A percentile compares a stretch with the other conserved stretches of the same genome.
These are phyloP conservation scores for Ceratobasidium sp. DNA, from an alignment of 1,284 basidiomycete genomes.

Conservation along the genomic window DNA sequence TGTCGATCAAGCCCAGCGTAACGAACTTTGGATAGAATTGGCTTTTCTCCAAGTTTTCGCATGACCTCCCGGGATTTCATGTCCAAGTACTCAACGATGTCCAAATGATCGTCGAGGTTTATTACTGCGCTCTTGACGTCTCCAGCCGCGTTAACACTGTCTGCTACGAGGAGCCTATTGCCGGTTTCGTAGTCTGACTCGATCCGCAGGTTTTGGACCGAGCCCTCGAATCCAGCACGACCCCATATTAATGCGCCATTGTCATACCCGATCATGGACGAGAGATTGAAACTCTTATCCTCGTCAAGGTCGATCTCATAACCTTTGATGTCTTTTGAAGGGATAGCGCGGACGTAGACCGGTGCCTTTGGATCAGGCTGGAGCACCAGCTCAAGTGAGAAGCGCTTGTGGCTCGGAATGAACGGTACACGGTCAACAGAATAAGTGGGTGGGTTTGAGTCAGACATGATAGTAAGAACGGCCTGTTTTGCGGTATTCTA, in stretches of 20 bases:
- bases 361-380: neutral
- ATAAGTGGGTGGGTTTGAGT: neutral
- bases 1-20: neutral
- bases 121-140: neutral
- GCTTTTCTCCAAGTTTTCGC: neutral
- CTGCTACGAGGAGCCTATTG: neutral
- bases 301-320: neutral
- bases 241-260: slow-evolving; percentile 1
- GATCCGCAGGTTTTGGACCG: neutral
- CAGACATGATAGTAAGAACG: slow-evolving; percentile 57
- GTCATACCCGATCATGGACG: slow-evolving; percentile 1
- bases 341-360: neutral
- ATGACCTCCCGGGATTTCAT: neutral
- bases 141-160: neutral
- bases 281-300: slow-evolving; percentile 19
- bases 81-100: neutral
- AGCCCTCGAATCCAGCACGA: neutral
- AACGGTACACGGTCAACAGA: slow-evolving; percentile 11
- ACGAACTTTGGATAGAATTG: neutral
- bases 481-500: too few species aligned
- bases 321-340: neutral
- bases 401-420: neutral
- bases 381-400: neutral
- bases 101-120: neutral
- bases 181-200: neutral